Evolutionary conservation across 2,329 filamentous ascomycete species (phyloP).

Genomic region (Trichophyton rubrum): DNA sequence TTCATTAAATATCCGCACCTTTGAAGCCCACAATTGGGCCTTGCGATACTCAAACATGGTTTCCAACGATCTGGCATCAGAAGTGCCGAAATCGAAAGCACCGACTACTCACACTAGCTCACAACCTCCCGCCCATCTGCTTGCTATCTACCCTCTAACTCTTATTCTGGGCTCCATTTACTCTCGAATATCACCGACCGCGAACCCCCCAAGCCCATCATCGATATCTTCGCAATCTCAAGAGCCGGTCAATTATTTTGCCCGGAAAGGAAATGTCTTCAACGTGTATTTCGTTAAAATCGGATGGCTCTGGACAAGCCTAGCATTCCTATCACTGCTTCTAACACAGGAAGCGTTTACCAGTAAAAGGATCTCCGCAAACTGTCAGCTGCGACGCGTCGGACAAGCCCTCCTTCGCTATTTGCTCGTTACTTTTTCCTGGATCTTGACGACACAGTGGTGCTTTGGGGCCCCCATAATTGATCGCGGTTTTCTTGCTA

Average conservation of each 20-base stretch:
- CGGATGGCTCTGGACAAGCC: constrained; percentile 83
- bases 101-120: neutral
- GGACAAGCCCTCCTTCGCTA: constrained; percentile 56
- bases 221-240: constrained; percentile 4
- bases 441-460: constrained; percentile 89
- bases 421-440: constrained; percentile 58
- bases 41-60: neutral
- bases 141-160: constrained; percentile 62
- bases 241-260: constrained; percentile 57
- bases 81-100: neutral
- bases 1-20: neutral
- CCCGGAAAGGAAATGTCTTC: constrained; percentile 83
- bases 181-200: constrained; percentile 61
- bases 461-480: constrained; percentile 86
- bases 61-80: neutral
- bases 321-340: constrained; percentile 58
- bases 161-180: constrained; percentile 73
- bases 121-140: constrained; percentile 47
- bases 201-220: constrained; percentile 29
- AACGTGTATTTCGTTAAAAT: constrained; percentile 90
- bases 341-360: constrained; percentile 51
- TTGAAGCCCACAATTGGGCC: neutral
- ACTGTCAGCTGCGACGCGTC: constrained; percentile 33
- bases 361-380: constrained; percentile 28
- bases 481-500: constrained; percentile 78